Evolutionary conservation across 768 basidiomycete genomes (phyloP).

Genomic region (Amanita fuliginea): DNA sequence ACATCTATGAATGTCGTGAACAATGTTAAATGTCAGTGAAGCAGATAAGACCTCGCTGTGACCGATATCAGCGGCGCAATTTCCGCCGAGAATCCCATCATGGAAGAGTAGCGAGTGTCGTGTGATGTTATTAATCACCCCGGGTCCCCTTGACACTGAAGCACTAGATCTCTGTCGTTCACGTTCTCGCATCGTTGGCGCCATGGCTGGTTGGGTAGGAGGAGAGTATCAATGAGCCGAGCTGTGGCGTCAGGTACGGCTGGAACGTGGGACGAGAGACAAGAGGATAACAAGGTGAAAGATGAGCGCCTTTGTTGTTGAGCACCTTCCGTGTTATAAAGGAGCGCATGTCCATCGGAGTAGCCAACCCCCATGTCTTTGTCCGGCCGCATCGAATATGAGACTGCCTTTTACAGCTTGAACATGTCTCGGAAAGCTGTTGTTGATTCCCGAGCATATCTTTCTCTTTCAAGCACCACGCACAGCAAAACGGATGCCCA

Average conservation of each 20-base stretch:
- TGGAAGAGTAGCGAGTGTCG: not conserved
- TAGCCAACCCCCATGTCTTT: slow-evolving; percentile 4
- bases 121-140: not conserved
- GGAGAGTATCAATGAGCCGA: not conserved
- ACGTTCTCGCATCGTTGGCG: not conserved
- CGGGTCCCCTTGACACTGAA: not conserved
- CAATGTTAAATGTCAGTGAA: not conserved
- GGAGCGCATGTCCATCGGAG: not conserved
- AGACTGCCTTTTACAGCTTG: slow-evolving; percentile 5
- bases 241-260: not conserved
- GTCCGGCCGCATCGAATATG: slow-evolving; percentile 5
- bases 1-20: not conserved
- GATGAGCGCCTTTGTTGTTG: not conserved
- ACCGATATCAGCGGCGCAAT: not conserved
- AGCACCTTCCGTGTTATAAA: not conserved
- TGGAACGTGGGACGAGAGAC: not conserved
- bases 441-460: too few species aligned
- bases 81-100: not conserved
- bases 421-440: not conserved
- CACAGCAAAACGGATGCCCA: not conserved
- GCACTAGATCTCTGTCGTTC: not conserved
- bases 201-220: not conserved
- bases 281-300: not conserved
- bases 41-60: not conserved
- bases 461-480: not conserved